A percentile compares a stretch with the other conserved stretches of the same genome.
Evolutionary conservation across 1,284 basidiomycete species (phyloP).

Genomic region (Flammula alnicola): DNA sequence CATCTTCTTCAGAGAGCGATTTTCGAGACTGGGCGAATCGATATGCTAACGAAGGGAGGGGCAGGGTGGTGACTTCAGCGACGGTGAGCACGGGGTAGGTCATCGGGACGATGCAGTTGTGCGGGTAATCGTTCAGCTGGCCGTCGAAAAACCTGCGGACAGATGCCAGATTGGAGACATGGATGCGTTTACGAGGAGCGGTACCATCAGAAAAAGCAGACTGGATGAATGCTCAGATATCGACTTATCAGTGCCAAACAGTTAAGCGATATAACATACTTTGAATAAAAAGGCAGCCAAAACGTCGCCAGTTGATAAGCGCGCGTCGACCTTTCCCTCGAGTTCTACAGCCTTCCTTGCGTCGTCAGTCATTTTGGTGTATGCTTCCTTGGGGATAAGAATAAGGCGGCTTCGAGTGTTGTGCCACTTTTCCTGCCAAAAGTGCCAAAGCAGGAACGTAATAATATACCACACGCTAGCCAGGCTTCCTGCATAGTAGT

Average conservation of each 20-base stretch:
- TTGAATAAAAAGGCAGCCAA: conserved; percentile 41
- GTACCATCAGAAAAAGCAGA: conserved; percentile 5
- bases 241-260: background rate
- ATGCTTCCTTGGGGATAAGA: conserved; percentile 29
- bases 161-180: conserved; percentile 40
- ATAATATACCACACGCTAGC: conserved; percentile 28
- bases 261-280: conserved; percentile 15
- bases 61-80: conserved; percentile 30
- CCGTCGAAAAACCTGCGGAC: conserved; percentile 34
- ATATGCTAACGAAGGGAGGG: conserved; percentile 20
- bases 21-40: conserved; percentile 3
- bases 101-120: conserved; percentile 44
- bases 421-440: conserved; percentile 35
- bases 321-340: conserved; percentile 7
- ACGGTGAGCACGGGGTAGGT: conserved; percentile 42
- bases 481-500: conserved; percentile 24
- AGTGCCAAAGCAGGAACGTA: conserved; percentile 33
- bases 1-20: conserved; percentile 8
- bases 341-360: conserved; percentile 27
- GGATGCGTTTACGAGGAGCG: conserved; percentile 30
- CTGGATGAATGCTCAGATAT: background rate
- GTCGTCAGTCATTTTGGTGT: conserved; percentile 28
- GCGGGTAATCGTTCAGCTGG: conserved; percentile 35
- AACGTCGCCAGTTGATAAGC: conserved; percentile 38
- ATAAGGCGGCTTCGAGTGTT: conserved; percentile 32